These are phyloP conservation scores for Lactarius trivialis DNA, from an alignment of 768 basidiomycete species.

Conservation along the genomic window DNA sequence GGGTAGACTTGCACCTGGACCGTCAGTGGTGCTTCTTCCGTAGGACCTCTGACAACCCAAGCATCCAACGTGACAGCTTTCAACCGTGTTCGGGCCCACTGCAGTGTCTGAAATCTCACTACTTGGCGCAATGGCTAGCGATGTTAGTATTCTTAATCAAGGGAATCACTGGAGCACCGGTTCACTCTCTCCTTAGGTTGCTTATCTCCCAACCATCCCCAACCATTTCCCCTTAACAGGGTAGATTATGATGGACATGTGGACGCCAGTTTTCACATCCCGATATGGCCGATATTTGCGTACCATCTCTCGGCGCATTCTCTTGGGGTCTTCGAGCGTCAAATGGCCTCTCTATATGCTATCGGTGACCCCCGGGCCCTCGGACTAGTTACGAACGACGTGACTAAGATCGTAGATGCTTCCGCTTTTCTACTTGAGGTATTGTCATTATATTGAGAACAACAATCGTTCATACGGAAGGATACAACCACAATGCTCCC, in stretches of 20 bases:
- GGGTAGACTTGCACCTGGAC: not conserved
- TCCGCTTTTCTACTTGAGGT: not conserved
- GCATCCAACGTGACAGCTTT: not conserved
- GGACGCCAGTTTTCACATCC: too few relatives aligned
- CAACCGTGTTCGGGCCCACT: not conserved
- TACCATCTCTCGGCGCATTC: not conserved
- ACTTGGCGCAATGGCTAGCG: not conserved
- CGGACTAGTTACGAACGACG: not conserved
- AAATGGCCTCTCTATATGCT: not conserved
- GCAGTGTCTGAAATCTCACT: not conserved
- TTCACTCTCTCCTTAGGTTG: not conserved
- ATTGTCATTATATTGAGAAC: not conserved
- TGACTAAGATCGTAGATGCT: not conserved
- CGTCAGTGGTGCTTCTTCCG: not conserved
- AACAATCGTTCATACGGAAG: not conserved
- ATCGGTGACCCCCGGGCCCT: not conserved
- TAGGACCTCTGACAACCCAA: not conserved
- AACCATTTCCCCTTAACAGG: not conserved
- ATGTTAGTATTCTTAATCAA: not conserved
- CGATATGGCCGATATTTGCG: too few relatives aligned
- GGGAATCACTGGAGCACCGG: not conserved
- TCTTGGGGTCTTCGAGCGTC: not conserved
- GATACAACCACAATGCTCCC: not conserved
- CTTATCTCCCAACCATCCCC: not conserved
- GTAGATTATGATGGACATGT: too few relatives aligned